Evolutionary conservation across 1,139 yeast species (phyloP).

Genomic region (Scheffersomyces lignicola): DNA sequence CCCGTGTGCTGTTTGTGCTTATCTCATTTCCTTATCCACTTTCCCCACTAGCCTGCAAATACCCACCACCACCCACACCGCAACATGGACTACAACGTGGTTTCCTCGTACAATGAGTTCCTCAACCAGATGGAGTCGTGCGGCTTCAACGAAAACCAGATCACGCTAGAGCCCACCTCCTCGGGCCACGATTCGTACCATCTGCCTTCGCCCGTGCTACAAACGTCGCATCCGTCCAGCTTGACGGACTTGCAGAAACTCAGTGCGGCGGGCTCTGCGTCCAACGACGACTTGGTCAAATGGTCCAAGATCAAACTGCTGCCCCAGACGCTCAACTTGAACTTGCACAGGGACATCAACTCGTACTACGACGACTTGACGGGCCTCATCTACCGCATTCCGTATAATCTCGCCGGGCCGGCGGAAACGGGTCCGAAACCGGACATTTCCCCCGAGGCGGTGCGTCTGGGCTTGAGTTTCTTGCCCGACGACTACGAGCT

Average conservation of each 20-base stretch:
- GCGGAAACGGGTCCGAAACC: no score
- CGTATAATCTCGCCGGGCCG: neutral
- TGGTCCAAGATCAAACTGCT: neutral
- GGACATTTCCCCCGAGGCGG: no score
- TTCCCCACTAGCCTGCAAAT: no score
- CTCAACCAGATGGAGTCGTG: conserved; percentile 29
- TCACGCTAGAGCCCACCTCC: conserved; percentile 11
- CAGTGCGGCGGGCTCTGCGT: neutral
- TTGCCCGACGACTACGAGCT: conserved; percentile 1
- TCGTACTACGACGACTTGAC: conserved; percentile 11
- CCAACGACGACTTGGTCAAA: neutral
- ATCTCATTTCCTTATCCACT: no score
- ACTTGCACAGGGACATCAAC: conserved; percentile 12
- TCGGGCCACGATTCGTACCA: conserved; percentile 1
- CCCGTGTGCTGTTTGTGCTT: no score
- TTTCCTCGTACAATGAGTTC: conserved; percentile 34
- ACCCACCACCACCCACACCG: conserved; percentile 1
- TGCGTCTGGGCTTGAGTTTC: neutral
- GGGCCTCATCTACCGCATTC: conserved; percentile 3
- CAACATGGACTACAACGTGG: conserved; percentile 14
- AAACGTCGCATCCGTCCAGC: conserved; percentile 1
- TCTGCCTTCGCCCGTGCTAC: neutral
- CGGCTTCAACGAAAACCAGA: conserved; percentile 19
- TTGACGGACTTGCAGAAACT: neutral
- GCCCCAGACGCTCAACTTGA: conserved; percentile 9